Percentiles rank a stretch among this genome's conserved stretches.
These are phyloP conservation scores for Candida coquimbonensis DNA, from an alignment of 805 yeast species.

Conservation along the genomic window DNA sequence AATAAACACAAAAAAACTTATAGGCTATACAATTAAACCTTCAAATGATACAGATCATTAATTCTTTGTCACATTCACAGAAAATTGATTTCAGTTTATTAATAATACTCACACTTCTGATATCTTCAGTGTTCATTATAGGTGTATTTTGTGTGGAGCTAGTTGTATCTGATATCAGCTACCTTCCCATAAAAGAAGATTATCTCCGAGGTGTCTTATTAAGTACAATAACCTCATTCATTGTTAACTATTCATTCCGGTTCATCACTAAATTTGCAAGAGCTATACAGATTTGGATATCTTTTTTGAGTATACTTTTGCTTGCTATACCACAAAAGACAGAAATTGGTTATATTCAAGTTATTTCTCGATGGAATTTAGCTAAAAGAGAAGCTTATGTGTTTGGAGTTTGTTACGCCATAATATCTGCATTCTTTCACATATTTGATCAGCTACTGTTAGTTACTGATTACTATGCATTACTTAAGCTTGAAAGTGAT, in stretches of 20 bases:
- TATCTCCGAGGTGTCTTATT: constrained; percentile 32
- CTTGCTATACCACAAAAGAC: constrained; percentile 35
- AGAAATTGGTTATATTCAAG: constrained; percentile 11
- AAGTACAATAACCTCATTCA: constrained; percentile 29
- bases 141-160: no score
- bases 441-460: constrained; percentile 26
- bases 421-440: constrained; percentile 25
- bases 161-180: constrained; percentile 10
- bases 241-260: constrained; percentile 20
- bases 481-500: background rate
- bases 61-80: background rate
- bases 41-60: background rate
- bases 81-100: background rate
- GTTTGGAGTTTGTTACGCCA: constrained; percentile 25
- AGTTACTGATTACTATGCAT: constrained; percentile 7
- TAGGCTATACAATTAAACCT: no score
- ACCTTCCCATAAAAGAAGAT: constrained; percentile 31
- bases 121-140: background rate
- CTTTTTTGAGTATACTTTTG: constrained; percentile 28
- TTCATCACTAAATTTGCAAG: constrained; percentile 25
- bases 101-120: background rate
- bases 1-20: background rate
- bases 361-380: constrained; percentile 29
- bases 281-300: constrained; percentile 29
- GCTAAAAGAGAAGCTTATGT: constrained; percentile 33